Percentiles rank a stretch among this genome's conserved stretches.
These are phyloP conservation scores for Comarum palustre DNA, from an alignment of 306 rosid genomes.

Conservation along the genomic window DNA sequence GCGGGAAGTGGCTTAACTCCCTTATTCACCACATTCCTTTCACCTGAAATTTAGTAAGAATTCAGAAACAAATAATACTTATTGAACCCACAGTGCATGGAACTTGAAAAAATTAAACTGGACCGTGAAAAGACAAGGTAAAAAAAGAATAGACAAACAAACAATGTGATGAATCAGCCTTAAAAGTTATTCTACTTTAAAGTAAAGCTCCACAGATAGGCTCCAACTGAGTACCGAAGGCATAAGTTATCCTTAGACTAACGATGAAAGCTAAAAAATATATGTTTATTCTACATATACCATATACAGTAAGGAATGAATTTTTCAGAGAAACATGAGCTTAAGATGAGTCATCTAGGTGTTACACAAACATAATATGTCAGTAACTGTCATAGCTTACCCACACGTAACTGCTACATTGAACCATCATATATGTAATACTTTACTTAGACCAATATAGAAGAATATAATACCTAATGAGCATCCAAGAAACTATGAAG, in stretches of 20 bases:
- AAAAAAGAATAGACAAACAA: neutral
- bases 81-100: neutral
- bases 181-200: neutral
- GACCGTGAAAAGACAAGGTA: neutral
- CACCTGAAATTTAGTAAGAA: constrained; percentile 47
- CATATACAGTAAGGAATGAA: neutral
- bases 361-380: neutral
- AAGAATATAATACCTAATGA: neutral
- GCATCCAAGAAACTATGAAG: constrained; percentile 4
- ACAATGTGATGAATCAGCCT: neutral
- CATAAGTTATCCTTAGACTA: neutral
- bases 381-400: neutral
- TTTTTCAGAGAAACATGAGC: neutral
- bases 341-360: constrained; percentile 7
- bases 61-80: constrained; percentile 16
- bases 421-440: neutral
- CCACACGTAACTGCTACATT: neutral
- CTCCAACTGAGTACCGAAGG: constrained; percentile 16
- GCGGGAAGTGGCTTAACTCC: constrained; percentile 50
- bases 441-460: neutral
- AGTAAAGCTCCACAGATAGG: constrained; percentile 25
- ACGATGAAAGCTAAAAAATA: neutral
- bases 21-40: constrained; percentile 38
- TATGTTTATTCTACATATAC: neutral
- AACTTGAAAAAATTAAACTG: neutral